Base-by-base conservation (phyloP, 1,284 basidiomycete genomes). In the Hymenochaete sp. region DNA sequence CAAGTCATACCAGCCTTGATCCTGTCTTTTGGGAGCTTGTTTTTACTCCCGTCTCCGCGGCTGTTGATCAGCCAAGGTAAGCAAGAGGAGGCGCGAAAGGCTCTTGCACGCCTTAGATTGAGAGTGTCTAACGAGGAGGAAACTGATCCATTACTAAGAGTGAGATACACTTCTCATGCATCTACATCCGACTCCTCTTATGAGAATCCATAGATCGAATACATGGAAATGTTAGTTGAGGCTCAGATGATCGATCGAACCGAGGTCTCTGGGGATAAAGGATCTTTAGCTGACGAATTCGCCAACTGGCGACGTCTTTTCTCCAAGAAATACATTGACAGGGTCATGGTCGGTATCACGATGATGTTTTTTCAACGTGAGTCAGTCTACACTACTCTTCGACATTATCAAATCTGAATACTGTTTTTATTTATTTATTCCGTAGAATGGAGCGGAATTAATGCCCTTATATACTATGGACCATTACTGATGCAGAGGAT, bases 351-450 rank as follows among this genome's bases (percentile, higher is more conserved):
- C 39, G 84, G 82, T 1, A 64, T 85, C 6, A 59, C 77, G 53
- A 73, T 85, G 56, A 86, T 86, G 80, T 75, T 83, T 46, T 87
- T 86, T 54, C 84, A 87, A 63, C 84, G 83, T 85, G 53, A 32
- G 79, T 64, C 14, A 16, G n/a, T 26, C 35, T 35, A 8, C 16
- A 16, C 36, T 24, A 14, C 7, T 3, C 6, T 19, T 39, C 18
- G 19, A 22, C 9, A 35, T 41, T 45, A 22, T 10, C 16, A 24
- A 29, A 4, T 26, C 26, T 11, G 25, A 13, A 31, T 19, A 33
- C 16, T 33, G 49, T 5, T 8, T 33, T 42, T 44, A 38, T 13
- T 19, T 19, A 35, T 42, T 9, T 2, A 44, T 26, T 31, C 18
- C 16, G 16, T 54, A 87, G 84, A 87, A 64, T 87, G 84, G 84